A percentile compares a stretch with the other conserved stretches of the same genome.
phyloP scores from a whole-genome alignment of 345 rosid genomes.

The Conringia planisiliqua region DNA sequence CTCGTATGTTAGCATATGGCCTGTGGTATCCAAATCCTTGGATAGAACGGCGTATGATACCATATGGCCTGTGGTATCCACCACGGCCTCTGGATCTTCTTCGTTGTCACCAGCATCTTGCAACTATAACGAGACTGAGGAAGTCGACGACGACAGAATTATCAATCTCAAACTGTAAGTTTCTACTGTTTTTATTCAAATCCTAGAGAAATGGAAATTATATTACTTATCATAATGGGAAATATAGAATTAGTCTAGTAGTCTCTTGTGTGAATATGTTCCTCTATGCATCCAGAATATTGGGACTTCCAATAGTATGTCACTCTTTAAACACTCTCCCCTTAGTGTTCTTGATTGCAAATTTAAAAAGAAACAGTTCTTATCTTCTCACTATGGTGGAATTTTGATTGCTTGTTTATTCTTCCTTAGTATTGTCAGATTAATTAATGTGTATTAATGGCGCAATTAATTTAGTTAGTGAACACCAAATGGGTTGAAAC shows the following conservation, averaged over 20 bases:
- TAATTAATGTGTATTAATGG: conserved; percentile 13
- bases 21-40: conserved; percentile 1
- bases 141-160: conserved; percentile 38
- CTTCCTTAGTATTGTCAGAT: not conserved
- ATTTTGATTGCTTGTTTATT: not conserved
- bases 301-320: not conserved
- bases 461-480: conserved; percentile 2
- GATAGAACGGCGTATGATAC: conserved; percentile 3
- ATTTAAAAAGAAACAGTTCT: not conserved
- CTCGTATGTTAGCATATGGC: conserved; percentile 6
- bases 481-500: not conserved
- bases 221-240: not conserved
- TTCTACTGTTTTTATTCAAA: not conserved
- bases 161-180: conserved; percentile 72
- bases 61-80: conserved; percentile 5
- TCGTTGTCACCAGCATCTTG: conserved; percentile 16
- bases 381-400: not conserved
- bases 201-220: not conserved
- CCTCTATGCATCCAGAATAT: not conserved
- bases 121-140: conserved; percentile 18
- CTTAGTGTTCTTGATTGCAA: not conserved
- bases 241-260: not conserved
- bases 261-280: not conserved
- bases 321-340: not conserved
- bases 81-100: conserved; percentile 7